Evolutionary conservation across 495 filamentous ascomycete genomes (phyloP), one percentile per base, ranked within the genome.

Genomic region (Podospora sp.): DNA sequence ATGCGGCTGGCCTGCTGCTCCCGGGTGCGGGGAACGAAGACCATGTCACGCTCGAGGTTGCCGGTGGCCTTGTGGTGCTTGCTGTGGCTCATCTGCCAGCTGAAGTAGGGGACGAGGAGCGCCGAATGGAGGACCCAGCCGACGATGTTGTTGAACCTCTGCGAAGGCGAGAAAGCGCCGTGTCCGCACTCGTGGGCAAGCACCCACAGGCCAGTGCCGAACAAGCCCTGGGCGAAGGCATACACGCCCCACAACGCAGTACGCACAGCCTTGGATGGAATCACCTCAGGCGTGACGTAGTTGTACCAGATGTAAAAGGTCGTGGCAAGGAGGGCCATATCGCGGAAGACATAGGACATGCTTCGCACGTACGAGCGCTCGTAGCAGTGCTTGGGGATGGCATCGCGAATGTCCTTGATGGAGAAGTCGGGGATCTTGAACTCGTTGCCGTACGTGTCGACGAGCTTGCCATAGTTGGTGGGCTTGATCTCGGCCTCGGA

Each of bases 31-130:
- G 95, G 95, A 2, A 97, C 84, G 81, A 97, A 97, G 66, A 97
- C 95, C 93, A 97, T 97, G 80, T 99, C 95, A 71, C 93, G 91
- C 77, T 94, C 92, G 72, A 99, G 83, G 85, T 99, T 86, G 67
- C 93, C 95, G 50, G 95, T 99, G 59, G 93, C 92, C 84, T 97
- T 94, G 86, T 96, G 92, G 83, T 96, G 92, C 86, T 94, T 93
- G 77, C 91, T 88, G 81, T 96, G 92, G 68, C 91, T 92, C 79
- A 95, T 90, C 82, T 94, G 93, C 92, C 92, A 96, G 69, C 91
- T 92, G 80, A 93, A 95, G 81, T 94, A 96, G 26, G 92, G 92
- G 26, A 95, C 92, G 36, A 96, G 80, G 60, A 96, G 83, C 40
- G 88, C 81, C 20, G 92, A 94, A 79, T 96, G 92, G 68, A 92